These are phyloP conservation scores for Suillus americanus DNA, from an alignment of 768 basidiomycete species.

Conservation along the genomic window DNA sequence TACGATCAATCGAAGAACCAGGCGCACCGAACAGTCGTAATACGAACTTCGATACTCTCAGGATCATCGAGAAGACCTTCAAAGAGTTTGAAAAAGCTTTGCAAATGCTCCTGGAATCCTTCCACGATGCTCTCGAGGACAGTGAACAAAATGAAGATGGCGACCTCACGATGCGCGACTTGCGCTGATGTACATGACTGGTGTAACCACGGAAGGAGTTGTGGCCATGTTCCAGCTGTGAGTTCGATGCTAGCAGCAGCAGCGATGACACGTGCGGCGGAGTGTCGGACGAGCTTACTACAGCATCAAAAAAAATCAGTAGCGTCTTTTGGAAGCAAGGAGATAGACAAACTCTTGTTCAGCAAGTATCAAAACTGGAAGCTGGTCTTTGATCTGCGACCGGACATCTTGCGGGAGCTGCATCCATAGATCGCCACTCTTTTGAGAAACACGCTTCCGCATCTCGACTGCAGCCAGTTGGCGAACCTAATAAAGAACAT, in stretches of 20 bases:
- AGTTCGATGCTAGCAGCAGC: constrained; percentile 91
- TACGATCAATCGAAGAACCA: neutral
- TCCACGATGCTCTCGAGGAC: constrained; percentile 91
- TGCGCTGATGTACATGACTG: constrained; percentile 68
- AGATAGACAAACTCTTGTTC: constrained; percentile 67
- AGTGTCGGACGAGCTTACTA: constrained; percentile 90
- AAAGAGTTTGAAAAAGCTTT: constrained; percentile 80
- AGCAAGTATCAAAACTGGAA: constrained; percentile 74
- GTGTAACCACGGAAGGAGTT: constrained; percentile 86
- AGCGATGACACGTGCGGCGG: constrained; percentile 89
- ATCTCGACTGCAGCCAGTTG: constrained; percentile 97
- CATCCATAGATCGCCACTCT: constrained; percentile 83
- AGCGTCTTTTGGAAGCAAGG: neutral
- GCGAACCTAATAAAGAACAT: constrained; percentile 62
- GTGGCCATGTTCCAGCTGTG: constrained; percentile 74
- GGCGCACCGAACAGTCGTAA: constrained; percentile 79
- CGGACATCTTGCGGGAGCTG: constrained; percentile 65
- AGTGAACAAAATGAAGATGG: constrained; percentile 85
- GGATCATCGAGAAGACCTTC: constrained; percentile 70
- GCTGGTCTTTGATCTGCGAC: constrained; percentile 78
- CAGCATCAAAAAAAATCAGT: constrained; percentile 12
- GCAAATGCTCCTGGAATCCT: constrained; percentile 77
- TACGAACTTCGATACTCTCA: constrained; percentile 85
- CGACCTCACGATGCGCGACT: constrained; percentile 85
- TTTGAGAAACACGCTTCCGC: constrained; percentile 84